phyloP scores from a whole-genome alignment of 2,329 filamentous ascomycete species.

The Gremmenia infestans region DNA sequence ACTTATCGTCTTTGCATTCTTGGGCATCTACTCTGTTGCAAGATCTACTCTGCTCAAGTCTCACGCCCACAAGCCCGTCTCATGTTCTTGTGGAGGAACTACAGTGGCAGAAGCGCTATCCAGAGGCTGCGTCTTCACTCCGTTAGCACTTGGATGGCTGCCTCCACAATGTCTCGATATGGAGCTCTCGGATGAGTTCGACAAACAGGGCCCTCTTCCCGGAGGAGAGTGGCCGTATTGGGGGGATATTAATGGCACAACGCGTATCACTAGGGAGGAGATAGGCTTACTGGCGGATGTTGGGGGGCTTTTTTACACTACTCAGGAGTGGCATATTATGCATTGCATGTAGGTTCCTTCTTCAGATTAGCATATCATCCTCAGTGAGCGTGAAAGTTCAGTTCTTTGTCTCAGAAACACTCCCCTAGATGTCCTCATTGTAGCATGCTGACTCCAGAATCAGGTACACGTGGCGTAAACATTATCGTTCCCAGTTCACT shows the following conservation, averaged over 20 bases:
- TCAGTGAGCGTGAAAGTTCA: background rate
- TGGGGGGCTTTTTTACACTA: slow-evolving; percentile 19
- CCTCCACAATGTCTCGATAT: slow-evolving; percentile 32
- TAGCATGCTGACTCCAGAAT: background rate
- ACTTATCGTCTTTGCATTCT: slow-evolving; percentile 1
- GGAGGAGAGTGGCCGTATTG: slow-evolving; percentile 33
- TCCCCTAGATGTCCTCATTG: no score
- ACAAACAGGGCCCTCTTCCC: slow-evolving; percentile 24
- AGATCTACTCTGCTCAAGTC: background rate
- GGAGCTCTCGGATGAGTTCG: slow-evolving; percentile 32
- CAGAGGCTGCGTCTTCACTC: slow-evolving; percentile 32
- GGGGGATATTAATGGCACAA: slow-evolving; percentile 23
- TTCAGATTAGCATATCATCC: no score
- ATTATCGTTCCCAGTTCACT: slow-evolving; percentile 8
- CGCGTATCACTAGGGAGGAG: slow-evolving; percentile 13
- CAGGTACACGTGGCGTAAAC: slow-evolving; percentile 32
- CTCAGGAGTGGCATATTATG: slow-evolving; percentile 29
- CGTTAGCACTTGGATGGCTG: slow-evolving; percentile 33
- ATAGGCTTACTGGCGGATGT: slow-evolving; percentile 20
- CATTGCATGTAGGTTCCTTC: slow-evolving; percentile 27
- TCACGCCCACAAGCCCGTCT: background rate
- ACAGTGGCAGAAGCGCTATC: slow-evolving; percentile 27
- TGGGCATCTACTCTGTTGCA: background rate
- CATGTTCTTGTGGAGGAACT: slow-evolving; percentile 23
- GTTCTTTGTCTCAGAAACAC: no score